These are phyloP conservation scores for Symbiodinium pilosum DNA, from an alignment of 73 alveolate species.

Conservation along the genomic window DNA sequence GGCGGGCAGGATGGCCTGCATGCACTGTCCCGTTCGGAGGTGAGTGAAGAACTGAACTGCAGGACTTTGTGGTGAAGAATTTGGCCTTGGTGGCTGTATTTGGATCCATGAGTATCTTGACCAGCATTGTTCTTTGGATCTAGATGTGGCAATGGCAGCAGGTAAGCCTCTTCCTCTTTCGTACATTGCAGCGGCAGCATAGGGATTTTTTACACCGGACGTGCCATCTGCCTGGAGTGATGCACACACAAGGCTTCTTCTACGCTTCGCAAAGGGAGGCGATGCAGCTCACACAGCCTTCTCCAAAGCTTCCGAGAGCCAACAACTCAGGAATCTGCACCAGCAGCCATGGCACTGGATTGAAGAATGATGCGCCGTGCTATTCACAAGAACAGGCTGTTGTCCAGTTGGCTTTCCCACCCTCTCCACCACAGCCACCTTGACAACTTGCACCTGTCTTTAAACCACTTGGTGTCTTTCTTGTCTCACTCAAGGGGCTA, in stretches of 20 bases:
- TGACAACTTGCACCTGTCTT: too few species aligned
- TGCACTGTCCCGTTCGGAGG: too few species aligned
- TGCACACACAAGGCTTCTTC: slow-evolving; percentile 7
- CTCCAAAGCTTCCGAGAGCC: background rate
- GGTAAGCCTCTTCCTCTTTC: background rate
- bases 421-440: too few species aligned
- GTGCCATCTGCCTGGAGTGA: too few species aligned
- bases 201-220: background rate
- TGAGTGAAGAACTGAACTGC: background rate
- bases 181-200: background rate
- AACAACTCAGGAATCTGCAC: background rate
- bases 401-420: too few species aligned
- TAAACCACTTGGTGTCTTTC: too few species aligned
- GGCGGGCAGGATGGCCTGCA: slow-evolving; percentile 5
- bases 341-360: too few species aligned
- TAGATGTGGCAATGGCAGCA: background rate
- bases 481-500: background rate
- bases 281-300: background rate
- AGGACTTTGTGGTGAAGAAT: slow-evolving; percentile 74
- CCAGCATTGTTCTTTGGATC: too few species aligned
- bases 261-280: slow-evolving; percentile 7
- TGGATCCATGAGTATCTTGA: slow-evolving; percentile 41
- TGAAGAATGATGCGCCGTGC: too few species aligned
- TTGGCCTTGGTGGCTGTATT: slow-evolving; percentile 40
- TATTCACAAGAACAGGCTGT: too few species aligned